Conservation (phyloP, 306 rosid species). For the Dicorynia guianensis region DNA sequence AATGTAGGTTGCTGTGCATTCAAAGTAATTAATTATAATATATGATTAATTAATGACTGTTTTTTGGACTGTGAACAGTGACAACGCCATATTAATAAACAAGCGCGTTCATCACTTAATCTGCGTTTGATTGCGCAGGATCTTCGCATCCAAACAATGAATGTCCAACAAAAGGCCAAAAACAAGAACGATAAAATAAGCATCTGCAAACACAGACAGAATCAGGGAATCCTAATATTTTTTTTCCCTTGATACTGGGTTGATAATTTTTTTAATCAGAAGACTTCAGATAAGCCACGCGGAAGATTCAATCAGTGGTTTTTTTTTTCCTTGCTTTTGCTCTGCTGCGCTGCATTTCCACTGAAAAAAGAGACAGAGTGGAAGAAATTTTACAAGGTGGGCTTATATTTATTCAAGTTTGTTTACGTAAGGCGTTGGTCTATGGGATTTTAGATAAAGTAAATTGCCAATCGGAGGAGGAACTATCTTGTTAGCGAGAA, state of each 20-base stretch:
- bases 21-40: conserved; percentile 1
- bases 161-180: conserved; percentile 19
- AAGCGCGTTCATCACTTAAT: conserved; percentile 3
- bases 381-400: conserved; percentile 24
- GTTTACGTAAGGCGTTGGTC: conserved; percentile 8
- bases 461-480: conserved; percentile 5
- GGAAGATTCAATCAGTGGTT: conserved; percentile 34
- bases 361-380: not conserved
- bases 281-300: conserved; percentile 5
- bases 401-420: conserved; percentile 21
- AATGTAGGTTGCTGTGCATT: conserved; percentile 6
- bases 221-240: conserved; percentile 52
- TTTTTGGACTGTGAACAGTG: conserved; percentile 23
- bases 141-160: conserved; percentile 35
- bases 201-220: conserved; percentile 9
- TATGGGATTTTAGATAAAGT: conserved; percentile 11
- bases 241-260: conserved; percentile 12
- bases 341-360: not conserved
- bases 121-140: conserved; percentile 27
- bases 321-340: not conserved
- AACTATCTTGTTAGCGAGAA: conserved; percentile 5
- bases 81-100: conserved; percentile 31
- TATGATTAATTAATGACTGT: conserved; percentile 10
- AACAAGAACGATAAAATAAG: not conserved
- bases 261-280: not conserved